Evolutionary conservation across 495 filamentous ascomycete genomes (phyloP).

Genomic region (Platismatia glauca): DNA sequence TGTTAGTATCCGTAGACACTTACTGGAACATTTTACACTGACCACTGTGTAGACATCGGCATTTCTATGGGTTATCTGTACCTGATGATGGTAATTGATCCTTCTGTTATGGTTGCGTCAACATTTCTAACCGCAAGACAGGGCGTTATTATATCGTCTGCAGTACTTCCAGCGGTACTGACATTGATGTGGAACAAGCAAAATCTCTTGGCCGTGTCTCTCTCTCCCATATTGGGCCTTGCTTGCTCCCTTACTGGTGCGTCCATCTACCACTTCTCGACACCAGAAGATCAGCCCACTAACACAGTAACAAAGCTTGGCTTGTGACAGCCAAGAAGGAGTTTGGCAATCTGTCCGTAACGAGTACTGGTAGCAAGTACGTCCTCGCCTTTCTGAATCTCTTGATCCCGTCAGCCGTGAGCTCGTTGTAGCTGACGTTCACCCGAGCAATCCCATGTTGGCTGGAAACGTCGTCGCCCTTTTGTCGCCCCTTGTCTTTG

Average conservation of each 20-base stretch:
- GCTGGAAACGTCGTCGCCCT: conserved; percentile 79
- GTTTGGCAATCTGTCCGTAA: conserved; percentile 63
- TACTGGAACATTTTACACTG: not conserved
- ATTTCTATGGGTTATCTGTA: conserved; percentile 72
- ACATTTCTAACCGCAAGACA: conserved; percentile 3
- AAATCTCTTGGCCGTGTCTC: conserved; percentile 67
- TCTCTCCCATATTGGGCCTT: conserved; percentile 71
- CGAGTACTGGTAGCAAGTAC: conserved; percentile 66
- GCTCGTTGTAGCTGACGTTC: not conserved
- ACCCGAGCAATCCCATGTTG: conserved; percentile 64
- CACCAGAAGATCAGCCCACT: not conserved
- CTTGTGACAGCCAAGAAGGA: conserved; percentile 77
- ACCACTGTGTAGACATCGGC: conserved; percentile 33
- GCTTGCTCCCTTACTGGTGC: conserved; percentile 53
- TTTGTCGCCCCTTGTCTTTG: conserved; percentile 68
- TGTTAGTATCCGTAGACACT: conserved; percentile 34
- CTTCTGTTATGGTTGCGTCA: no score
- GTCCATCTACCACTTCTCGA: not conserved
- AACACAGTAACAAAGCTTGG: conserved; percentile 48
- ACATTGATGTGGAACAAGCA: conserved; percentile 76
- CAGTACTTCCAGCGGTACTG: conserved; percentile 74
- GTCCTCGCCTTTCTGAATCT: conserved; percentile 12
- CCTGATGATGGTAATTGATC: conserved; percentile 56
- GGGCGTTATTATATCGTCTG: conserved; percentile 79
- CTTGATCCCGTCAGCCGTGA: conserved; percentile 1